Evolutionary conservation across 371 early-diverging fungal genomes (phyloP), one percentile per base, ranked within the genome.

Genomic region (Neoconidiobolus thromboides): DNA sequence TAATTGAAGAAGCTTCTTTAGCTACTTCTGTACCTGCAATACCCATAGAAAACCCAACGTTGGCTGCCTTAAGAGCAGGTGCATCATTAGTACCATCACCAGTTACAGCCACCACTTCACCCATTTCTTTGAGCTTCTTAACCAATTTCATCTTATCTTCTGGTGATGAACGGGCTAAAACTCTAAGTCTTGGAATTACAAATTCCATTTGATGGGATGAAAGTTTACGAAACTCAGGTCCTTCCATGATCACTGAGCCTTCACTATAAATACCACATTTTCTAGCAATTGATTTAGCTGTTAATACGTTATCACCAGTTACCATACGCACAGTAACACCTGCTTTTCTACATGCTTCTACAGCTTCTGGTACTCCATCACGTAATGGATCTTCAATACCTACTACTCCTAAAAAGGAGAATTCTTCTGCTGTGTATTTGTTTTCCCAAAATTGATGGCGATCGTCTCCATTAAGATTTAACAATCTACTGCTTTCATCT

Each of bases 311-410:
- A 63, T 88, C 89, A 56, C 89, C 89, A 36, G 89, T 88, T 3
- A 91, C 87, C 89, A 90, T 91, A 1, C 86, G 79, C 5, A 91
- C 85, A 62, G 73, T 68, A 2, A 90, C 81, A 41, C 90, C 89
- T 6, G 90, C 90, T n/a, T 71, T 66, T 64, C 80, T 75, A 64
- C 84, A 86, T 7, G 67, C 70, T 5, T 64, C 59, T 12, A 87
- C 83, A 6, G 85, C 83, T 6, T 83, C 78, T 36, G 75, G 69
- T 2, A 88, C 86, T 62, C 81, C 81, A 14, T 68, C 68, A 41
- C 89, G 73, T 5, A 86, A 68, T 2, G 85, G 86, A 70, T 88
- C 89, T 63, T 83, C 83, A 55, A 89, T 80, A 55, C 83, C 84
- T 4, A 85, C 71, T 36, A 85, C 67, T 36, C 79, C 76, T 2